Conservation (phyloP, 176 grass and related monocot genomes). For the Chrysopogon serrulatus region DNA sequence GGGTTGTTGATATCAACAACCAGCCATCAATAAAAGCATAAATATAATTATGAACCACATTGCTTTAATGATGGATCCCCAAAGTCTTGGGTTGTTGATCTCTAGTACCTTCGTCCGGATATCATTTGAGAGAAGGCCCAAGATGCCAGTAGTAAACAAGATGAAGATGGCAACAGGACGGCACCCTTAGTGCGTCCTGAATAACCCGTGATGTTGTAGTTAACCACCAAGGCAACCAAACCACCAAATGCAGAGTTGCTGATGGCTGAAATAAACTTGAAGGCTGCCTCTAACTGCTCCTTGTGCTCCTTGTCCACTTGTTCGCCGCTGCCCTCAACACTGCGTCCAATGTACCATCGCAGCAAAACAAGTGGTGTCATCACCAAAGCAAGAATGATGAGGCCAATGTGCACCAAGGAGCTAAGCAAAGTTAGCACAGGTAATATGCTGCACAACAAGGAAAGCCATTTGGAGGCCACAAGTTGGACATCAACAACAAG, state of each 20-base stretch:
- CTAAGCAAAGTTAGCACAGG: conserved; percentile 5
- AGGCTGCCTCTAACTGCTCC: neutral
- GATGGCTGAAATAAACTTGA: conserved; percentile 13
- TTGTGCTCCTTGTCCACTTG: neutral
- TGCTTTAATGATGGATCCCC: neutral
- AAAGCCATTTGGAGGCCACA: neutral
- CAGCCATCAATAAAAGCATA: neutral
- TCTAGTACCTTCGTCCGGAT: neutral
- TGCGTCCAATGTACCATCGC: conserved; percentile 11
- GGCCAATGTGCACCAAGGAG: neutral
- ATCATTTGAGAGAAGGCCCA: neutral
- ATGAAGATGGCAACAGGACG: neutral
- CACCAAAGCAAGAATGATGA: neutral
- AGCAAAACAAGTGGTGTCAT: neutral
- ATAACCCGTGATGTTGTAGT: neutral
- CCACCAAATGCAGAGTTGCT: conserved; percentile 1
- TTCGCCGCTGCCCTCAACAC: neutral
- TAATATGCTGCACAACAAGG: conserved; percentile 3
- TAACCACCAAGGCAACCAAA: neutral
- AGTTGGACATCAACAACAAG: neutral
- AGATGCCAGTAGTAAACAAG: neutral
- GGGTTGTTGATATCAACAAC: no score
- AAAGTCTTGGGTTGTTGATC: neutral
- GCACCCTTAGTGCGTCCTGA: neutral
- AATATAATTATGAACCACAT: neutral